A percentile compares a stretch with the other conserved stretches of the same genome.
phyloP scores from a whole-genome alignment of 306 rosid species.

The Elaeagnus macrophylla region DNA sequence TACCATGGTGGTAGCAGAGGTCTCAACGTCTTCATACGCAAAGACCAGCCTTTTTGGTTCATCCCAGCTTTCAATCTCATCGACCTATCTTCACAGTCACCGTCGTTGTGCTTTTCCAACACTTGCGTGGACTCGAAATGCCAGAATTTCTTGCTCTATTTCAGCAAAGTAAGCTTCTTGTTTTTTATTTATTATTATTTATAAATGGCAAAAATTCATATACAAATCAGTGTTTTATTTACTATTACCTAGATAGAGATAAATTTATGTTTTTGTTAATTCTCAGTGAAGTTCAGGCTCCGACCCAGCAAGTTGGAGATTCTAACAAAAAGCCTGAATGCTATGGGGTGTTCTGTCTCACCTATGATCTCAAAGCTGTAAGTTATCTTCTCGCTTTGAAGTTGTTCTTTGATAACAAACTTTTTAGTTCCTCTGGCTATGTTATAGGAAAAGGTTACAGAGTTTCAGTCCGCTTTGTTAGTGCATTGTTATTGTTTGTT shows the following conservation, averaged over 20 bases:
- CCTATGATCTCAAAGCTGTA: slow-evolving; percentile 89
- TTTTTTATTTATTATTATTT: too few relatives aligned
- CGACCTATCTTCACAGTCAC: slow-evolving; percentile 29
- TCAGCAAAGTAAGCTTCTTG: slow-evolving; percentile 65
- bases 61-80: slow-evolving; percentile 37
- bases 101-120: slow-evolving; percentile 34
- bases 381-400: slow-evolving; percentile 16
- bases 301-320: slow-evolving; percentile 29
- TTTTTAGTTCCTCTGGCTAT: slow-evolving; percentile 1
- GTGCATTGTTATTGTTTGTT: slow-evolving; percentile 13
- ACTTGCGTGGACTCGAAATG: slow-evolving; percentile 21
- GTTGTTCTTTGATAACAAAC: background rate
- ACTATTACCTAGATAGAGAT: background rate
- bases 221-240: too few relatives aligned
- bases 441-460: slow-evolving; percentile 1
- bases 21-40: slow-evolving; percentile 37
- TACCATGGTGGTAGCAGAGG: slow-evolving; percentile 67
- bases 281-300: slow-evolving; percentile 68
- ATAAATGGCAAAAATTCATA: too few relatives aligned
- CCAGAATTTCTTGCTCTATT: slow-evolving; percentile 61
- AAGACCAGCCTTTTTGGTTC: slow-evolving; percentile 35
- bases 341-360: slow-evolving; percentile 85
- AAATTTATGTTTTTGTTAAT: slow-evolving; percentile 3
- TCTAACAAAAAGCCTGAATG: slow-evolving; percentile 61
- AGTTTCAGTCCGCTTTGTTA: slow-evolving; percentile 2